Evolutionary conservation across 164 flowering plant species (phyloP).

Genomic region (Umbilicus rupestris): DNA sequence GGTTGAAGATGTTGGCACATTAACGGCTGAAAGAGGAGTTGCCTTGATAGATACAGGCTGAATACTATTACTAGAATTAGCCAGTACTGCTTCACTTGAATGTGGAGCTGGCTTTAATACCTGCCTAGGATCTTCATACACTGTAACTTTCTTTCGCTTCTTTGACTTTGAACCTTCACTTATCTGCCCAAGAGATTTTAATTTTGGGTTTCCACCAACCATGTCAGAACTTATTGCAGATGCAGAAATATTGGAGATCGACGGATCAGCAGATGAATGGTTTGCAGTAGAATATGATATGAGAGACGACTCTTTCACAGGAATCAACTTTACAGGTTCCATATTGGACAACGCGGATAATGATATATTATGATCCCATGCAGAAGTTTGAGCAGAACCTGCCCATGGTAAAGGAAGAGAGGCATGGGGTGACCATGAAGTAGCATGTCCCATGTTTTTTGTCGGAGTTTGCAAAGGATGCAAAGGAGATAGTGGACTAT

Average conservation of each 20-base stretch:
- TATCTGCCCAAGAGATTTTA: constrained; percentile 24
- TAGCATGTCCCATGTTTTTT: constrained; percentile 39
- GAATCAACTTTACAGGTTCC: constrained; percentile 50
- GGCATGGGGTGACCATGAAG: constrained; percentile 60
- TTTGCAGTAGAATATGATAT: constrained; percentile 29
- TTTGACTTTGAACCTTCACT: constrained; percentile 52
- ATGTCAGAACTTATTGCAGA: constrained; percentile 25
- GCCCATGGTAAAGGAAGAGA: constrained; percentile 57
- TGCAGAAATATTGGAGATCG: constrained; percentile 24
- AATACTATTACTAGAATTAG: constrained; percentile 17
- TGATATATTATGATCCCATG: constrained; percentile 30
- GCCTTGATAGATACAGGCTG: constrained; percentile 26
- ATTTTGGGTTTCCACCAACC: constrained; percentile 26
- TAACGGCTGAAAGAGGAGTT: constrained; percentile 15
- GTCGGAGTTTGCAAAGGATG: constrained; percentile 67
- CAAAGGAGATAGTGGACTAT: constrained; percentile 47
- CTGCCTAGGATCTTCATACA: constrained; percentile 35
- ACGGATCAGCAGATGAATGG: constrained; percentile 25
- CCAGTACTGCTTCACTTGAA: constrained; percentile 22
- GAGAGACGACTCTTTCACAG: constrained; percentile 41
- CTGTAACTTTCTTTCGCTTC: constrained; percentile 52
- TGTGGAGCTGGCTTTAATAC: constrained; percentile 28
- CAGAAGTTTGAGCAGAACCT: constrained; percentile 47
- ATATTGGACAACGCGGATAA: constrained; percentile 38
- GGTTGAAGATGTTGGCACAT: constrained; percentile 19